Evolutionary conservation across 345 rosid species (phyloP).

Genomic region (Populus deltoides): DNA sequence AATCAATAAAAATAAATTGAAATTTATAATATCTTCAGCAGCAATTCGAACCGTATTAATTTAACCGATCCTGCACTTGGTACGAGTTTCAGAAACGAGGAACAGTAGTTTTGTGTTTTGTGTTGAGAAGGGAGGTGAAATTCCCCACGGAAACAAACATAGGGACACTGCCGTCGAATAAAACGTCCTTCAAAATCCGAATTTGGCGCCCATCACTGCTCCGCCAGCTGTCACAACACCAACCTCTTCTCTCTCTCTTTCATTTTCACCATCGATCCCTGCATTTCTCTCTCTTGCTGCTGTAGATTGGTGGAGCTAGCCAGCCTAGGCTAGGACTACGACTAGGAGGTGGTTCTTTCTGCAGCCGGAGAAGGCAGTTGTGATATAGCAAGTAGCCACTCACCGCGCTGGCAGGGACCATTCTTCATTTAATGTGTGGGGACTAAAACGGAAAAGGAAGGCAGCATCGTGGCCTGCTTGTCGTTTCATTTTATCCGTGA

Average conservation of each 20-base stretch:
- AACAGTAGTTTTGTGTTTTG: too few relatives aligned
- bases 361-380: too few relatives aligned
- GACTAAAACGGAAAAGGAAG: background rate
- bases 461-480: background rate
- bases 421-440: background rate
- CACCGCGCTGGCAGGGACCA: background rate
- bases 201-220: background rate
- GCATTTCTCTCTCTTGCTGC: too few relatives aligned
- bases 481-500: constrained; percentile 21
- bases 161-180: constrained; percentile 7
- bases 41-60: too few relatives aligned
- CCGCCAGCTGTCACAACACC: background rate
- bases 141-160: background rate
- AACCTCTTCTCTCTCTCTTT: background rate
- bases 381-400: background rate
- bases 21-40: too few relatives aligned
- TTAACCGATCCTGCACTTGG: too few relatives aligned
- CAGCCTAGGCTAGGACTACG: too few relatives aligned
- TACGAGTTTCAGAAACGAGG: too few relatives aligned
- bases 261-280: background rate
- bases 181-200: constrained; percentile 9
- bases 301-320: too few relatives aligned
- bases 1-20: too few relatives aligned
- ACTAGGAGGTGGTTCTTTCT: too few relatives aligned
- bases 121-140: too few relatives aligned